A percentile compares a stretch with the other conserved stretches of the same genome.
Conservation (phyloP, 1,284 basidiomycete genomes). For the Cutaneotrichosporon sp. region DNA sequence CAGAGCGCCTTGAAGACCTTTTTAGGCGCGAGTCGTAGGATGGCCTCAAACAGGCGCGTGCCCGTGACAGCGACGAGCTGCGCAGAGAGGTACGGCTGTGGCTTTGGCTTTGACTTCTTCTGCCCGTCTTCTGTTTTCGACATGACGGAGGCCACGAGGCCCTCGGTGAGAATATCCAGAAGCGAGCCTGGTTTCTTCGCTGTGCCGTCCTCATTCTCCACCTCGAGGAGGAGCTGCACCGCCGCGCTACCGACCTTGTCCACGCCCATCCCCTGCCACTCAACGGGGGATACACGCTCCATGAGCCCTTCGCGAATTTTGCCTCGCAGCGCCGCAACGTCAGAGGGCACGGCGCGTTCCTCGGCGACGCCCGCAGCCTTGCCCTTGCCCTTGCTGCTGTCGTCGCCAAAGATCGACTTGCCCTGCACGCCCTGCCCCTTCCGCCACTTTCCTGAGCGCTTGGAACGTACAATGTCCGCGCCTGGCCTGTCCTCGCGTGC, state of each 20-base stretch:
- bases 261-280: conserved; percentile 73
- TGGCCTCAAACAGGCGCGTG: conserved; percentile 76
- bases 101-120: conserved; percentile 15
- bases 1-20: conserved; percentile 65
- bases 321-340: conserved; percentile 18
- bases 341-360: conserved; percentile 32
- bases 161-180: conserved; percentile 73
- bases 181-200: conserved; percentile 62
- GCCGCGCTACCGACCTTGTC: conserved; percentile 75
- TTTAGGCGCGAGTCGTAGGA: conserved; percentile 60
- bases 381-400: conserved; percentile 15
- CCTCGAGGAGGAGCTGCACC: conserved; percentile 72
- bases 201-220: conserved; percentile 64
- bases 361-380: conserved; percentile 16
- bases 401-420: conserved; percentile 44
- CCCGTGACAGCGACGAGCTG: conserved; percentile 77
- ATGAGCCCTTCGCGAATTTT: conserved; percentile 55
- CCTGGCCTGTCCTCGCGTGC: conserved; percentile 16
- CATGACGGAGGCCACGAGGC: conserved; percentile 62
- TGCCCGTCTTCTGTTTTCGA: conserved; percentile 26
- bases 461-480: conserved; percentile 40
- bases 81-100: conserved; percentile 54
- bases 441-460: conserved; percentile 44
- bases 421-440: conserved; percentile 43
- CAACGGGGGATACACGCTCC: conserved; percentile 60